A percentile compares a stretch with the other conserved stretches of the same genome.
Conservation (phyloP, 225 moss, liverwort and hornwort species). For the Rhytidiadelphus loreus region DNA sequence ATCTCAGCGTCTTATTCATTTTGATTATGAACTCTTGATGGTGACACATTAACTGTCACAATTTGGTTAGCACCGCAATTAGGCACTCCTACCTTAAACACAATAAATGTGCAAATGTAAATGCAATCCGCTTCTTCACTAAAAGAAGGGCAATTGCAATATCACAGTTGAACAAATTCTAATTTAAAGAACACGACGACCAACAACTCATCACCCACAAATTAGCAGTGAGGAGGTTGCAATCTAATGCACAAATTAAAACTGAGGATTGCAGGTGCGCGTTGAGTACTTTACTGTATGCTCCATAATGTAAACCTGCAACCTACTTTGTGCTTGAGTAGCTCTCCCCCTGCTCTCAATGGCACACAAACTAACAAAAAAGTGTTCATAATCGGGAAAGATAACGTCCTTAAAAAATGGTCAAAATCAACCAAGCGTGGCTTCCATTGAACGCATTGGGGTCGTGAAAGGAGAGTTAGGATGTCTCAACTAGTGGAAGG, state of each 20-base stretch:
- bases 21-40: not conserved
- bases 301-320: not conserved
- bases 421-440: not conserved
- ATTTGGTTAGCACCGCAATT: not conserved
- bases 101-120: not conserved
- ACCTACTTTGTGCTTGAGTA: not conserved
- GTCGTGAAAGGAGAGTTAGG: not conserved
- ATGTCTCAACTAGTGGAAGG: not conserved
- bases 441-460: not conserved
- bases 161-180: not conserved
- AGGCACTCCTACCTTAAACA: not conserved
- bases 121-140: not conserved
- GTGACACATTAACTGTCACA: not conserved
- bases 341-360: not conserved
- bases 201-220: constrained; percentile 1
- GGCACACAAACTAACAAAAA: not conserved
- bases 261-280: not conserved
- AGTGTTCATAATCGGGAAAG: not conserved
- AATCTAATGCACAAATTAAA: not conserved
- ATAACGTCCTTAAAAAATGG: not conserved
- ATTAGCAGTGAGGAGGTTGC: not conserved
- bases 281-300: too few relatives aligned
- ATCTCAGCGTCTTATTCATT: not conserved
- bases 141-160: not conserved
- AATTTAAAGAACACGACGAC: not conserved